phyloP scores from a whole-genome alignment of 768 basidiomycete genomes.

The Suillus subluteus region DNA sequence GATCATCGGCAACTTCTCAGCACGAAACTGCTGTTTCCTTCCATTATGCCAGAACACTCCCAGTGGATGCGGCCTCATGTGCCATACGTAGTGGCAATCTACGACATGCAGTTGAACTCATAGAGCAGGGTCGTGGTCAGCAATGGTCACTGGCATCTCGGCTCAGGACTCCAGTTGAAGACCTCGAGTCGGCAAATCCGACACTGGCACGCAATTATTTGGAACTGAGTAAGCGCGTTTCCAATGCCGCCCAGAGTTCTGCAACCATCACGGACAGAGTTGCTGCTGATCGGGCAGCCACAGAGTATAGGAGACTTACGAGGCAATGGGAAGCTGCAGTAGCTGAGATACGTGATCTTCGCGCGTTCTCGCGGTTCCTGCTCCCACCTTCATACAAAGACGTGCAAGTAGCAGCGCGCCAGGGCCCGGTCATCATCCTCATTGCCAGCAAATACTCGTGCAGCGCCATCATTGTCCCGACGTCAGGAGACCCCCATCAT shows the following conservation, averaged over 20 bases:
- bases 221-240: not conserved
- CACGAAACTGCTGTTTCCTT: too few relatives aligned
- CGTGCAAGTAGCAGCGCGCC: not conserved
- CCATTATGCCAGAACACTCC: accelerated
- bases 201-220: not conserved
- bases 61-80: too few relatives aligned
- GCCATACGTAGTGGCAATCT: too few relatives aligned
- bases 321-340: not conserved
- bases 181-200: not conserved
- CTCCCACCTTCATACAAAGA: not conserved
- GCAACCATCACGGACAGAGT: not conserved
- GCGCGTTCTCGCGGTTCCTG: not conserved
- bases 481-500: not conserved
- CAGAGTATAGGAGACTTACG: not conserved
- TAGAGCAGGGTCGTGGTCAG: not conserved
- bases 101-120: too few relatives aligned
- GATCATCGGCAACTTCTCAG: too few relatives aligned
- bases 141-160: not conserved
- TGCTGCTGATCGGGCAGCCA: not conserved
- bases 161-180: not conserved
- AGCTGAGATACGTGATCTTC: not conserved
- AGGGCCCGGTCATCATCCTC: not conserved
- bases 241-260: not conserved
- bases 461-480: not conserved
- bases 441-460: not conserved